Evolutionary conservation across 73 alveolate species (phyloP).

Genomic region (Paramecium sonneborni): DNA sequence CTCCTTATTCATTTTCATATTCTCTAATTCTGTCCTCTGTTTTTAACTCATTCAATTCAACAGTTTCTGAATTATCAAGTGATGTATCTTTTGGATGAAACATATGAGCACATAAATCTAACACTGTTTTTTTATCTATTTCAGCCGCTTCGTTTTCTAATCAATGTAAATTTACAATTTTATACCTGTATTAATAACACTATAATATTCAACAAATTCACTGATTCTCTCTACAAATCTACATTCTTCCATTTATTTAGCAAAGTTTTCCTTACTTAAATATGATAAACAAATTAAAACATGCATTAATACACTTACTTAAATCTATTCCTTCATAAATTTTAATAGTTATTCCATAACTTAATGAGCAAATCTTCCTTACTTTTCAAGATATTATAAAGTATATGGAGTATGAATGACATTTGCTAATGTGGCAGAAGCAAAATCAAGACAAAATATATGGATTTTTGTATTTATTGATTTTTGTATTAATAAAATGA

Average conservation of each 20-base stretch:
- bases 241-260: conserved; percentile 87
- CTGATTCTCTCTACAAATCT: conserved; percentile 90
- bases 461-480: conserved; percentile 80
- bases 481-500: conserved; percentile 71
- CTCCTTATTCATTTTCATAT: conserved; percentile 94
- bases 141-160: conserved; percentile 88
- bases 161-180: neutral
- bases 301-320: conserved; percentile 92
- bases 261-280: conserved; percentile 89
- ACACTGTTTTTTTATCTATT: conserved; percentile 91
- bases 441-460: conserved; percentile 91
- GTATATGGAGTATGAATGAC: conserved; percentile 90
- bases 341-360: conserved; percentile 61
- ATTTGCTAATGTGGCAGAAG: conserved; percentile 94
- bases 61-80: conserved; percentile 78
- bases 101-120: conserved; percentile 92
- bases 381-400: conserved; percentile 83
- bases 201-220: conserved; percentile 91
- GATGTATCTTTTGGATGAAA: conserved; percentile 94
- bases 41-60: conserved; percentile 91
- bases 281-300: conserved; percentile 89
- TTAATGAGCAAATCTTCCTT: conserved; percentile 81
- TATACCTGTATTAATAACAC: conserved; percentile 73
- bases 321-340: conserved; percentile 78
- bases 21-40: conserved; percentile 89